These are phyloP conservation scores for Colletotrichum noveboracense DNA, from an alignment of 2,329 filamentous ascomycete genomes.

Conservation along the genomic window DNA sequence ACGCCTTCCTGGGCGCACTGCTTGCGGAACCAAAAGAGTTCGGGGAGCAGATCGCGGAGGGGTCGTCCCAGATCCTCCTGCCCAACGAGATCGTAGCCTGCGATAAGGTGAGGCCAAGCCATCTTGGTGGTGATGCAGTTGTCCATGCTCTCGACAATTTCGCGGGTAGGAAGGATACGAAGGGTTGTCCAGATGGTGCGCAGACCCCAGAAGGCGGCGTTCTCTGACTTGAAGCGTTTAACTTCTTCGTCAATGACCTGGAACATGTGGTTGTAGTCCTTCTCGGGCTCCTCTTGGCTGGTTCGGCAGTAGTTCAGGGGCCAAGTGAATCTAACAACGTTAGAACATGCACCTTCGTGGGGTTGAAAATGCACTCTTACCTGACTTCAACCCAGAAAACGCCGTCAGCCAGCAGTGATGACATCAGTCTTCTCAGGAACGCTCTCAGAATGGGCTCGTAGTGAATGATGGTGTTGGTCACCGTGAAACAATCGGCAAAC, in stretches of 20 bases:
- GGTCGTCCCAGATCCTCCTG: conserved; percentile 78
- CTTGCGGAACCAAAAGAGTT: conserved; percentile 87
- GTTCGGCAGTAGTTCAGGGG: conserved; percentile 66
- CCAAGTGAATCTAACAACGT: conserved; percentile 62
- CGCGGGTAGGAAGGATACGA: conserved; percentile 63
- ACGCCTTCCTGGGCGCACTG: conserved; percentile 74
- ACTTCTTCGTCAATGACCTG: conserved; percentile 75
- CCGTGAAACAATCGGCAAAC: conserved; percentile 71
- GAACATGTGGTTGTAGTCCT: conserved; percentile 69
- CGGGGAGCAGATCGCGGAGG: conserved; percentile 73
- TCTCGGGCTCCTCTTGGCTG: conserved; percentile 64
- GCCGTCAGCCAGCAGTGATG: conserved; percentile 72
- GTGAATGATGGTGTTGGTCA: conserved; percentile 72
- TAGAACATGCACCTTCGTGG: background rate
- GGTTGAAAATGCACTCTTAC: conserved; percentile 12
- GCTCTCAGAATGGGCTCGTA: conserved; percentile 84
- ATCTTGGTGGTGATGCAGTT: conserved; percentile 78
- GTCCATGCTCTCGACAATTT: conserved; percentile 79
- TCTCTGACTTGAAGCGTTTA: conserved; percentile 65
- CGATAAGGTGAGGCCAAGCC: conserved; percentile 73
- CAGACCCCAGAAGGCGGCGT: conserved; percentile 75
- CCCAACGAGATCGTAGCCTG: conserved; percentile 85
- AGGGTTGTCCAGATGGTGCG: conserved; percentile 80
- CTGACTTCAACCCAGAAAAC: conserved; percentile 78
- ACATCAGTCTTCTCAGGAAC: conserved; percentile 71